Percentiles rank a stretch among this genome's conserved stretches.
Conservation (phyloP, 2,329 filamentous ascomycete species). For the Chalara sp. region DNA sequence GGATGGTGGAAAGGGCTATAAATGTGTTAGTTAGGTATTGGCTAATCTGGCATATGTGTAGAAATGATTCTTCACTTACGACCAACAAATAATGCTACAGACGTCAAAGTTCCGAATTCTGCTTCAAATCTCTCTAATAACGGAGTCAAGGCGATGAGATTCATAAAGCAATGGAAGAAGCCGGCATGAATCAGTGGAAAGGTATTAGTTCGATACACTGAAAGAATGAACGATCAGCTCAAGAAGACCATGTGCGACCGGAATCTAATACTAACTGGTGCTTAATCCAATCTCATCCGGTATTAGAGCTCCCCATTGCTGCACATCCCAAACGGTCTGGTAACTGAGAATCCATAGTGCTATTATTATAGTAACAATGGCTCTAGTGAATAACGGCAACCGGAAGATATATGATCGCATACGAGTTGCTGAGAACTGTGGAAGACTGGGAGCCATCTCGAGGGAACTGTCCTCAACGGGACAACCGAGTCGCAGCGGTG, state of each 20-base stretch:
- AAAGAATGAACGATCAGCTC: slow-evolving; percentile 1
- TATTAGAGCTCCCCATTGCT: slow-evolving; percentile 71
- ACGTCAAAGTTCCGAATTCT: slow-evolving; percentile 84
- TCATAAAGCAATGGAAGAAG: slow-evolving; percentile 74
- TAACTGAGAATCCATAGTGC: slow-evolving; percentile 63
- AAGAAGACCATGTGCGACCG: neutral
- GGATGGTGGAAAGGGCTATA: slow-evolving; percentile 70
- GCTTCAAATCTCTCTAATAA: slow-evolving; percentile 88
- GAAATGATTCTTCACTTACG: slow-evolving; percentile 53
- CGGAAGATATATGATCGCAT: slow-evolving; percentile 76
- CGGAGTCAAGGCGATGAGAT: slow-evolving; percentile 75
- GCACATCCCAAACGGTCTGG: slow-evolving; percentile 64
- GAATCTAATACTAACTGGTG: slow-evolving; percentile 52
- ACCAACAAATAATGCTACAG: slow-evolving; percentile 82
- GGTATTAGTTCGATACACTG: slow-evolving; percentile 90
- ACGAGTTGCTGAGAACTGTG: slow-evolving; percentile 61
- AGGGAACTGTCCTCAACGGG: no score
- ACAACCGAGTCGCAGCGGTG: no score
- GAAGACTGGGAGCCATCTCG: slow-evolving; percentile 12
- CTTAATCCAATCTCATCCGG: slow-evolving; percentile 67
- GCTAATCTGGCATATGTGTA: neutral
- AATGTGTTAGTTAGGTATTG: slow-evolving; percentile 4
- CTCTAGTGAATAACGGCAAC: slow-evolving; percentile 80
- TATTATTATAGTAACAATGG: slow-evolving; percentile 59
- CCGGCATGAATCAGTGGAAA: slow-evolving; percentile 82